Conservation (phyloP, 768 basidiomycete genomes). For the Suillus luteus region DNA sequence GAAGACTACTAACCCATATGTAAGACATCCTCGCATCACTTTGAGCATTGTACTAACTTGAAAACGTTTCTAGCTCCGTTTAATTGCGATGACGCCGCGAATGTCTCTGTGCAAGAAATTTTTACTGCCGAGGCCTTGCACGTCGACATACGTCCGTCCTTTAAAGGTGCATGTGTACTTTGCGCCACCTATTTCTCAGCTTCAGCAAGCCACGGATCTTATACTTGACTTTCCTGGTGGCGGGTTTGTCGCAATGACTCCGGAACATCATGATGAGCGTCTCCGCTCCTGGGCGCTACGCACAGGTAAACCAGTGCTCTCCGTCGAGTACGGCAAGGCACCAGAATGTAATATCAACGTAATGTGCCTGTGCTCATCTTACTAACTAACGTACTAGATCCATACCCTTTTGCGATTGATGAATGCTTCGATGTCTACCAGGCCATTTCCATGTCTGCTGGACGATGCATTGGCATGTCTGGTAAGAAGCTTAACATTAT, state of each 20-base stretch:
- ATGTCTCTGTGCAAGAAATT: constrained; percentile 73
- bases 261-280: constrained; percentile 95
- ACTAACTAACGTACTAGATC: constrained; percentile 55
- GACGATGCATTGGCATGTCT: constrained; percentile 83
- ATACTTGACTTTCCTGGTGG: constrained; percentile 95
- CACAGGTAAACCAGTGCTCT: constrained; percentile 77
- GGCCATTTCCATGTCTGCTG: constrained; percentile 77
- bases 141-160: constrained; percentile 77
- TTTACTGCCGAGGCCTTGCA: constrained; percentile 76
- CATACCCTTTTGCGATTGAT: constrained; percentile 95
- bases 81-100: constrained; percentile 53
- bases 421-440: constrained; percentile 92
- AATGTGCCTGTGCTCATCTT: constrained; percentile 9
- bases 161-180: constrained; percentile 86
- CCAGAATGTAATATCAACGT: constrained; percentile 74
- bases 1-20: constrained; percentile 93
- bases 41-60: background rate
- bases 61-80: constrained; percentile 55
- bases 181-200: constrained; percentile 61
- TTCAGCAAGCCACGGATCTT: constrained; percentile 72
- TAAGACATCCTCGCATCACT: constrained; percentile 37
- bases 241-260: constrained; percentile 95
- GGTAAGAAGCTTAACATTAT: constrained; percentile 79
- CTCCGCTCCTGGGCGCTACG: constrained; percentile 81
- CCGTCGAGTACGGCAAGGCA: constrained; percentile 94